phyloP scores from a whole-genome alignment of 768 basidiomycete genomes.

The Dioszegia hungarica region DNA sequence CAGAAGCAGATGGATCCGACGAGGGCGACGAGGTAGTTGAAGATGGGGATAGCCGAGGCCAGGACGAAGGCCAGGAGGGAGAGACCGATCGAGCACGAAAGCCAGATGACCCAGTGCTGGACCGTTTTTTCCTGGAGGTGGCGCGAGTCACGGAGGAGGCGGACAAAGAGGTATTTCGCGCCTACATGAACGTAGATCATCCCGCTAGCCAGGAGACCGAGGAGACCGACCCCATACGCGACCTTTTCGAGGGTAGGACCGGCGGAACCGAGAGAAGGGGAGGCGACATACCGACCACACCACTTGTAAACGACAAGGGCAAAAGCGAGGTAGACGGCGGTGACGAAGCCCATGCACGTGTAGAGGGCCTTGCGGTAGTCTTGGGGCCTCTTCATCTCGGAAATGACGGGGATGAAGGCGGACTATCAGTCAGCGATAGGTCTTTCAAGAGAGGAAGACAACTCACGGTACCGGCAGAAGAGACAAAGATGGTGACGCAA shows the following conservation, averaged over 20 bases:
- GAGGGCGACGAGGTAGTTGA: constrained; percentile 21
- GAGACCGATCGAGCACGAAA: constrained; percentile 23
- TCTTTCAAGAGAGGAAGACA: background rate
- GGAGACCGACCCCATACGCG: constrained; percentile 21
- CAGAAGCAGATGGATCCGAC: constrained; percentile 20
- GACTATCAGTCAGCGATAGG: background rate
- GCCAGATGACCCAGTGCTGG: constrained; percentile 21
- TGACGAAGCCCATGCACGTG: constrained; percentile 25
- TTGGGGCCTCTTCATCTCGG: constrained; percentile 43
- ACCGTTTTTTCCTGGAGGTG: constrained; percentile 18
- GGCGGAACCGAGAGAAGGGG: constrained; percentile 39
- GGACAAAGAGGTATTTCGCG: constrained; percentile 24
- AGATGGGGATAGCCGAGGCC: constrained; percentile 14
- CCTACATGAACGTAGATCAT: constrained; percentile 19
- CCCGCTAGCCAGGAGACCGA: constrained; percentile 18
- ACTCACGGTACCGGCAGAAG: constrained; percentile 9
- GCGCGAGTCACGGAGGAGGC: constrained; percentile 13
- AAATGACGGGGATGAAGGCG: constrained; percentile 22
- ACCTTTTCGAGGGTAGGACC: constrained; percentile 31
- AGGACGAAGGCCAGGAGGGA: constrained; percentile 17
- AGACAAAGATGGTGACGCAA: constrained; percentile 15
- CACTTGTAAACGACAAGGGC: constrained; percentile 17
- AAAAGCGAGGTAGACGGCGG: constrained; percentile 9
- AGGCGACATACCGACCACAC: constrained; percentile 35
- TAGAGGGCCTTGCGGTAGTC: constrained; percentile 38